Evolutionary conservation across 176 grass and related monocot species (phyloP).

Genomic region (Musa troglodytarum): DNA sequence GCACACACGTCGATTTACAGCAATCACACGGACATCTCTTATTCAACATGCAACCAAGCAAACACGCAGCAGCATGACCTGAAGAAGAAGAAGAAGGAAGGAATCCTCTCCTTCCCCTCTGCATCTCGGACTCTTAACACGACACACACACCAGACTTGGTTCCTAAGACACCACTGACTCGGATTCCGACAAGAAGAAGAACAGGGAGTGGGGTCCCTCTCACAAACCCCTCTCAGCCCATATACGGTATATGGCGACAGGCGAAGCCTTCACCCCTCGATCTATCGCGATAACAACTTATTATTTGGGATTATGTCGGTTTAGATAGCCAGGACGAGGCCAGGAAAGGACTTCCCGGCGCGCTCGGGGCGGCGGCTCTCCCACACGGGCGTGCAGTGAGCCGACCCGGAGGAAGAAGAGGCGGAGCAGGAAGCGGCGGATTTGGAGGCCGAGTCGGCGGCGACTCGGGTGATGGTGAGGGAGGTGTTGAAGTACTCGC

Average conservation of each 20-base stretch:
- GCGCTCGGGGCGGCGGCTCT: slow-evolving; percentile 39
- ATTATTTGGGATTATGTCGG: background rate
- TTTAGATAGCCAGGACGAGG: slow-evolving; percentile 71
- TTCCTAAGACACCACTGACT: background rate
- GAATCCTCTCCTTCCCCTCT: background rate
- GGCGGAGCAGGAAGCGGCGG: too few species aligned
- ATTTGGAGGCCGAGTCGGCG: background rate
- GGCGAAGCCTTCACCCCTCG: background rate
- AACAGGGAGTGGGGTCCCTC: too few species aligned
- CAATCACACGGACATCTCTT: background rate
- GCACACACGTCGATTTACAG: background rate
- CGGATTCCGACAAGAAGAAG: background rate
- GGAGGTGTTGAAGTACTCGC: slow-evolving; percentile 87
- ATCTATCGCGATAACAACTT: background rate
- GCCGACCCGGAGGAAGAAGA: background rate
- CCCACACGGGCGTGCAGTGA: slow-evolving; percentile 41
- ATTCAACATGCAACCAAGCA: background rate
- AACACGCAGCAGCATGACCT: background rate
- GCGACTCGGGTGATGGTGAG: slow-evolving; percentile 59
- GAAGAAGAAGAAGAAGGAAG: background rate
- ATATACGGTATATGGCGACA: background rate
- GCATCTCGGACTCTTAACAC: background rate
- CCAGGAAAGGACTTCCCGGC: slow-evolving; percentile 55
- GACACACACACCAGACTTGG: background rate
- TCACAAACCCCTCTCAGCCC: background rate